phyloP scores from a whole-genome alignment of 345 rosid species.

The Brassica carinata region DNA sequence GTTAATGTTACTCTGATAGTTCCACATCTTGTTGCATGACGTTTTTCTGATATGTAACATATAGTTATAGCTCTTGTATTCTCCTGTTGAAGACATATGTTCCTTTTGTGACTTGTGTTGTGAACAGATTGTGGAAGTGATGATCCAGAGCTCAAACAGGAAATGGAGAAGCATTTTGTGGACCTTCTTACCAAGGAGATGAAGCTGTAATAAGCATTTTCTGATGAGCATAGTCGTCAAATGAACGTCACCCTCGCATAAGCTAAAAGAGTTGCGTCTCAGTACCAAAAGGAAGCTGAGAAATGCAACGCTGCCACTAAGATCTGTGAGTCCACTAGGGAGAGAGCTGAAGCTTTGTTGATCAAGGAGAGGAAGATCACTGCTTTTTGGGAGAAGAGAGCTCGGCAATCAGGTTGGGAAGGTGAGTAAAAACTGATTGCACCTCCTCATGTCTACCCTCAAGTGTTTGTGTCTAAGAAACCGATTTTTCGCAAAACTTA shows the following conservation, averaged over 20 bases:
- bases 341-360: constrained; percentile 70
- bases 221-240: constrained; percentile 80
- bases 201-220: constrained; percentile 85
- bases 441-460: constrained; percentile 8
- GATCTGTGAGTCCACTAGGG: constrained; percentile 92
- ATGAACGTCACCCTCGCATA: constrained; percentile 80
- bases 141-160: constrained; percentile 85
- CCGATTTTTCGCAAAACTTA: constrained; percentile 6
- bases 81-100: background rate
- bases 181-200: constrained; percentile 91
- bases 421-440: constrained; percentile 45
- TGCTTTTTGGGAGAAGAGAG: constrained; percentile 79
- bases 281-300: constrained; percentile 95
- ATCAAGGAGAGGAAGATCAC: constrained; percentile 83
- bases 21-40: background rate
- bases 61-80: background rate
- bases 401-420: constrained; percentile 46
- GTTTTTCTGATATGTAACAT: constrained; percentile 3
- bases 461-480: background rate
- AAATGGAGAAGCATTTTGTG: constrained; percentile 93
- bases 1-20: background rate
- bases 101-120: constrained; percentile 1
- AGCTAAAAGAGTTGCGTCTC: constrained; percentile 92
- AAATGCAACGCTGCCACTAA: constrained; percentile 94
- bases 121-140: constrained; percentile 80